phyloP scores from a whole-genome alignment of 306 rosid genomes.

The Alnus rubra region DNA sequence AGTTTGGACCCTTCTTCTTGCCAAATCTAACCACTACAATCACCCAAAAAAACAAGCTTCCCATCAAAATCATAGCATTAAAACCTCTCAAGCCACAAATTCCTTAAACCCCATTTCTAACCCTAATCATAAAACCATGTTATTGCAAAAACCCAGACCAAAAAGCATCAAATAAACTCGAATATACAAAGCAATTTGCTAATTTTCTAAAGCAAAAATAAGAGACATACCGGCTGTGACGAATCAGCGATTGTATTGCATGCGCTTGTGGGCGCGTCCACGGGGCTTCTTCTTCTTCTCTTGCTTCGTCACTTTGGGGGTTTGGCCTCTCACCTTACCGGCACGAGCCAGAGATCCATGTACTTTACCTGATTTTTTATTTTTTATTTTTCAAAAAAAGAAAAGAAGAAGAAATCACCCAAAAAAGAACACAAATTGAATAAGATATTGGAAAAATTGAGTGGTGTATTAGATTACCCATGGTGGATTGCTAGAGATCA shows the following conservation, averaged over 20 bases:
- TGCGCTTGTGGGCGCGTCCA: slow-evolving; percentile 56
- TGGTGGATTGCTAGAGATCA: neutral
- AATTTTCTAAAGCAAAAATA: neutral
- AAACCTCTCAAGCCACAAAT: neutral
- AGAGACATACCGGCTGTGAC: slow-evolving; percentile 47
- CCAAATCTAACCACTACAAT: slow-evolving; percentile 55
- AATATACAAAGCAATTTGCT: no score
- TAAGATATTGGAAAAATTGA: neutral
- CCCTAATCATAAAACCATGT: no score
- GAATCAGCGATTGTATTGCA: slow-evolving; percentile 62
- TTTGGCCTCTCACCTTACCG: slow-evolving; percentile 58
- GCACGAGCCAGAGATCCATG: slow-evolving; percentile 63
- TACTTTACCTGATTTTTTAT: slow-evolving; percentile 39
- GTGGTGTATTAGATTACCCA: slow-evolving; percentile 20
- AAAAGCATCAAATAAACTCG: no score
- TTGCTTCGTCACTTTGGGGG: slow-evolving; percentile 55
- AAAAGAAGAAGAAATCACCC: no score
- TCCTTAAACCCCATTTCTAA: no score
- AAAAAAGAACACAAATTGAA: neutral
- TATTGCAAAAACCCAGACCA: neutral
- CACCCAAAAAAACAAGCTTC: neutral
- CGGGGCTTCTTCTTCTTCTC: slow-evolving; percentile 59
- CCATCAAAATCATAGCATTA: neutral
- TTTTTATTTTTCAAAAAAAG: neutral
- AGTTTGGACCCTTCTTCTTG: slow-evolving; percentile 64